Conservation (phyloP, 1,139 yeast genomes). For the Blastobotrys niveus region DNA sequence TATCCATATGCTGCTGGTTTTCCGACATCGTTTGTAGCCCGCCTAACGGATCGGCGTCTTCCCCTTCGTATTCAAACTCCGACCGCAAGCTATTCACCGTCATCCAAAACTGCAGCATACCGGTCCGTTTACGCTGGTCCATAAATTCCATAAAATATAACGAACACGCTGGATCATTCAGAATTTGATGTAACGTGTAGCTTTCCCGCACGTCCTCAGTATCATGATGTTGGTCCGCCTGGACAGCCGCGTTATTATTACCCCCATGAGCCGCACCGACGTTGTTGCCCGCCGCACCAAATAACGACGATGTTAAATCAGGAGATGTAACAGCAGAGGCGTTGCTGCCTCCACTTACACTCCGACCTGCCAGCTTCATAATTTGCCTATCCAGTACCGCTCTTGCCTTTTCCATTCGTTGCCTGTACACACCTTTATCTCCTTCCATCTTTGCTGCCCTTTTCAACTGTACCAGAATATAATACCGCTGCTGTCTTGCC, state of each 20-base stretch:
- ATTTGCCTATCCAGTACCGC: constrained; percentile 27
- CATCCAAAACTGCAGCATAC: constrained; percentile 56
- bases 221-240: background rate
- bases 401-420: constrained; percentile 30
- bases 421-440: constrained; percentile 22
- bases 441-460: constrained; percentile 20
- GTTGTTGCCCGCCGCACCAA: background rate
- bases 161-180: constrained; percentile 44
- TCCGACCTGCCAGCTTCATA: constrained; percentile 26
- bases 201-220: constrained; percentile 22
- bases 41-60: constrained; percentile 27
- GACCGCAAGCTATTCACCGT: constrained; percentile 63
- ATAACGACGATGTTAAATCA: background rate
- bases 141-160: constrained; percentile 54
- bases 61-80: constrained; percentile 48
- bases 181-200: constrained; percentile 38
- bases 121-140: constrained; percentile 43
- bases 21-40: constrained; percentile 19
- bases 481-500: constrained; percentile 43
- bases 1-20: no score
- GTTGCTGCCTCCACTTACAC: constrained; percentile 5
- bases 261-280: background rate
- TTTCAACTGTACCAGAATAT: constrained; percentile 39
- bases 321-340: background rate
- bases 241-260: background rate